Conservation (phyloP, 176 grass and related monocot genomes). For the Oryza rufipogon region DNA sequence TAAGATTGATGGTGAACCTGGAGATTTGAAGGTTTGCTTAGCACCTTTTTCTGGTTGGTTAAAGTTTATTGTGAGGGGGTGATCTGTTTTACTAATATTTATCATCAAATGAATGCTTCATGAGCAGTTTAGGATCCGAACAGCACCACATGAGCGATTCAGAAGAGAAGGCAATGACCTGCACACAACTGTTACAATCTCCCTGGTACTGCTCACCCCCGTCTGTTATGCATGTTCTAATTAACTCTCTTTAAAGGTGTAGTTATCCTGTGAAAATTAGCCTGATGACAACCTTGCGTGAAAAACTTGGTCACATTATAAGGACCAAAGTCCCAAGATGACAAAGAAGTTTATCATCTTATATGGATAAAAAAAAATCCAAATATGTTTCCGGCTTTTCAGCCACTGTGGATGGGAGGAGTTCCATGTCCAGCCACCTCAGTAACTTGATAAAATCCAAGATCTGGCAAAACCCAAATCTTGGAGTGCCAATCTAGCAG, state of each 20-base stretch:
- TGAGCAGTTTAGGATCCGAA: conserved; percentile 90
- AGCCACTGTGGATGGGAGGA: background rate
- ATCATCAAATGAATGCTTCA: conserved; percentile 33
- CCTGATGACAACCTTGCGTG: background rate
- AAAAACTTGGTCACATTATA: conserved; percentile 1
- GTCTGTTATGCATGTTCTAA: background rate
- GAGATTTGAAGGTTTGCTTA: conserved; percentile 85
- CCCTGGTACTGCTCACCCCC: conserved; percentile 56
- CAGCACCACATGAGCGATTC: conserved; percentile 80
- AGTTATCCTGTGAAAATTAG: background rate
- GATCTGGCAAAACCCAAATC: background rate
- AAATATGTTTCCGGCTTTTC: background rate
- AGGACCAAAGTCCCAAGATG: background rate
- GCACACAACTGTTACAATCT: conserved; percentile 80
- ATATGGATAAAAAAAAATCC: background rate
- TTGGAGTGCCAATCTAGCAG: background rate
- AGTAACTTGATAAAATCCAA: background rate
- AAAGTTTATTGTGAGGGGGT: background rate
- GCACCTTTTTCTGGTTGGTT: background rate
- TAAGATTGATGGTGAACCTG: conserved; percentile 94
- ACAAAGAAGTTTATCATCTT: background rate
- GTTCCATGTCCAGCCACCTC: background rate
- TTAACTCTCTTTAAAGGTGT: background rate
- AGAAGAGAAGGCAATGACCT: conserved; percentile 93
- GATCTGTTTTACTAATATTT: conserved; percentile 27